These are phyloP conservation scores for Nigrograna mackinnonii DNA, from an alignment of 2,329 filamentous ascomycete species.

Conservation along the genomic window DNA sequence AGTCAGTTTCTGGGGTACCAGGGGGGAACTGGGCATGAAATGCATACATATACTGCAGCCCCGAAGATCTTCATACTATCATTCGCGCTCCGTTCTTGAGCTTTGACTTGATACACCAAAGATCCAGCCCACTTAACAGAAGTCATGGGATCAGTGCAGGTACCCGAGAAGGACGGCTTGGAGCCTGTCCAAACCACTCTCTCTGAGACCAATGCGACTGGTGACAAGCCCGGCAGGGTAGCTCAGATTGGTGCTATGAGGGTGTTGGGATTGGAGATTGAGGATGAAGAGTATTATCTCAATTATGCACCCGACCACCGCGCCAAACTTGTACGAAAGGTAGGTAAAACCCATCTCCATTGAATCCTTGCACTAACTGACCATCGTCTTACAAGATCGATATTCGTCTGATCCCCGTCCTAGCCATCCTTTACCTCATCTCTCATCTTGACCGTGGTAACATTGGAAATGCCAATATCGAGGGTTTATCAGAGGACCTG, in stretches of 20 bases:
- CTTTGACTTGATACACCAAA: too few species aligned
- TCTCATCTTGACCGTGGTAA: slow-evolving; percentile 54
- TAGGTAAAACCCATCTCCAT: not conserved
- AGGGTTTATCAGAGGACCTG: slow-evolving; percentile 64
- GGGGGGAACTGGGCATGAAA: too few species aligned
- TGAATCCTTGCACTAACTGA: not conserved
- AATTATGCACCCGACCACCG: slow-evolving; percentile 44
- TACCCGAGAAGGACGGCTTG: too few species aligned
- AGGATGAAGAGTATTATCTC: slow-evolving; percentile 23
- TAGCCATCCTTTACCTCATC: slow-evolving; percentile 47
- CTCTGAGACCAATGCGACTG: too few species aligned
- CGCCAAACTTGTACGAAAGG: slow-evolving; percentile 45
- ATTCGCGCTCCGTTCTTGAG: too few species aligned
- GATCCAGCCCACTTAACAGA: too few species aligned
- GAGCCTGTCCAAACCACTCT: too few species aligned
- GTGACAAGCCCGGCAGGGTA: too few species aligned
- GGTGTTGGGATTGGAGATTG: slow-evolving; percentile 22
- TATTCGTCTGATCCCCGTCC: slow-evolving; percentile 36
- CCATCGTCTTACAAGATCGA: slow-evolving; percentile 14
- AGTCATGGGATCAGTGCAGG: too few species aligned
- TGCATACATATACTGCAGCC: too few species aligned
- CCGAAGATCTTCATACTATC: too few species aligned
- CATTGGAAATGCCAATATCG: slow-evolving; percentile 66
- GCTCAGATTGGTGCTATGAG: slow-evolving; percentile 27
- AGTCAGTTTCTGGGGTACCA: too few species aligned